A percentile compares a stretch with the other conserved stretches of the same genome.
Conservation (phyloP, 73 alveolate species). For the Paramecium caudatum region DNA sequence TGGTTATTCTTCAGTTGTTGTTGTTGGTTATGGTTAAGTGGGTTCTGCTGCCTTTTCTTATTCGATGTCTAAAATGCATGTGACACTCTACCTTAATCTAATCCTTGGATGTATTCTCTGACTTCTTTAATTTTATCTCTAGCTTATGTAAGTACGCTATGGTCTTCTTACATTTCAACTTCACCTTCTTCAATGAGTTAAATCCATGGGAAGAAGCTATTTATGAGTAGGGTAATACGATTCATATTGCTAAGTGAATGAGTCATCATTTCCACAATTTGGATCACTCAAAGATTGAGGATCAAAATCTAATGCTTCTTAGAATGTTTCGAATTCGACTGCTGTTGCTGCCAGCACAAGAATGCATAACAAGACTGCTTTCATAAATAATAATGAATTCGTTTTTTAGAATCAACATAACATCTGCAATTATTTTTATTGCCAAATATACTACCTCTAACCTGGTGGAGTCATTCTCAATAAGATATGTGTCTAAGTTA, state of each 20-base stretch:
- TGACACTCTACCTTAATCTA: constrained; percentile 27
- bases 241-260: constrained; percentile 16
- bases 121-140: constrained; percentile 45
- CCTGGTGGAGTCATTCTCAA: constrained; percentile 69
- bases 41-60: not conserved
- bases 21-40: not conserved
- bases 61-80: not conserved
- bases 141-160: constrained; percentile 26
- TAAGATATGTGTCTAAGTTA: constrained; percentile 50
- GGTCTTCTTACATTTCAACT: constrained; percentile 43
- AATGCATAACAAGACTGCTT: constrained; percentile 27
- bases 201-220: constrained; percentile 38
- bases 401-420: not conserved
- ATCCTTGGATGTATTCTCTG: not conserved
- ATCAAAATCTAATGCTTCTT: constrained; percentile 40
- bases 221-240: constrained; percentile 9
- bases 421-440: constrained; percentile 25
- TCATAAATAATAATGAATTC: constrained; percentile 37
- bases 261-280: constrained; percentile 53
- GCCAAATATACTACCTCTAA: constrained; percentile 50
- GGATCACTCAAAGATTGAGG: not conserved
- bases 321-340: constrained; percentile 36
- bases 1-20: not conserved
- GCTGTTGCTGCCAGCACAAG: constrained; percentile 40
- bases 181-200: constrained; percentile 39